These are phyloP conservation scores for Nemania serpens DNA, from an alignment of 2,329 filamentous ascomycete genomes.

Conservation along the genomic window DNA sequence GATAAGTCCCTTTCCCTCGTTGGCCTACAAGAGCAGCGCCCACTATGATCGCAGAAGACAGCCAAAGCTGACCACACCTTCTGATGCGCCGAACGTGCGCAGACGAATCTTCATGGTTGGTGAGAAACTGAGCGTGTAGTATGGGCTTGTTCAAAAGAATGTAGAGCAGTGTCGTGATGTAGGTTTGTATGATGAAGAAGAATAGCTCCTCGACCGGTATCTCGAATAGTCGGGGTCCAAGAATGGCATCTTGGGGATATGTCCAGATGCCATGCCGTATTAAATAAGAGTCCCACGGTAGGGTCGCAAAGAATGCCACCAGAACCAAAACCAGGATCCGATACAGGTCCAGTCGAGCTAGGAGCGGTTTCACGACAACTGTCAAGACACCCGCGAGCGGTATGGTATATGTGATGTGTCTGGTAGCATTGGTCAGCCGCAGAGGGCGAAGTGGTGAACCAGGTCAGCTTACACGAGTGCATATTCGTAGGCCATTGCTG, in stretches of 20 bases:
- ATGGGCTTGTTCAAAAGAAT: conserved; percentile 68
- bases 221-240: conserved; percentile 64
- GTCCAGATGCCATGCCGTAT: conserved; percentile 72
- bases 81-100: conserved; percentile 38
- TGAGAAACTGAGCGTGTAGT: conserved; percentile 53
- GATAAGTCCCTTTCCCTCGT: conserved; percentile 62
- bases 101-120: conserved; percentile 38
- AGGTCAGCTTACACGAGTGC: conserved; percentile 37
- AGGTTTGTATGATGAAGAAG: conserved; percentile 79
- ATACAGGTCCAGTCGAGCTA: conserved; percentile 65
- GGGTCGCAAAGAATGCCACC: conserved; percentile 69
- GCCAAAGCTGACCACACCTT: conserved; percentile 54
- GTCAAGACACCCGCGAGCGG: conserved; percentile 65
- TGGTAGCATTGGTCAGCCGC: conserved; percentile 39
- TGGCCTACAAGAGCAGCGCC: conserved; percentile 52
- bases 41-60: conserved; percentile 50
- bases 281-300: conserved; percentile 78
- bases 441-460: not conserved
- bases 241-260: conserved; percentile 67
- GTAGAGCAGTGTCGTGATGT: conserved; percentile 72
- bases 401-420: conserved; percentile 70
- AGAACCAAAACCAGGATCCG: conserved; percentile 64
- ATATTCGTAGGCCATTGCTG: conserved; percentile 40
- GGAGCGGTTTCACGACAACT: conserved; percentile 62
- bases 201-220: conserved; percentile 76